Evolutionary conservation across 176 grass and related monocot genomes (phyloP).

Genomic region (Eleusine coracana): DNA sequence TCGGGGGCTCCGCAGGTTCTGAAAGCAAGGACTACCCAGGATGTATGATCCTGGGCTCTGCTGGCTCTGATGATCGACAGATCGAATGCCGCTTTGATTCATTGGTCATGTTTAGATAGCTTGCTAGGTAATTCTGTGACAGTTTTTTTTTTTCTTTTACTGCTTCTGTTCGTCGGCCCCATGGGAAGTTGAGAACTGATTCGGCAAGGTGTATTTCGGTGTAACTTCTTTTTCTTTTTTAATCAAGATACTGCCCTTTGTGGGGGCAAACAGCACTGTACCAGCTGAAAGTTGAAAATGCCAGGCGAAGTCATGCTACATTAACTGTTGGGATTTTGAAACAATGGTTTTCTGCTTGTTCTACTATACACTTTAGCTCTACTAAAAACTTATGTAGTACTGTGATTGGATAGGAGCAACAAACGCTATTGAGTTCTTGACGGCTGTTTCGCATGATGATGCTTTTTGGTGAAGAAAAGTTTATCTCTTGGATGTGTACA

Average conservation of each 20-base stretch:
- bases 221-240: neutral
- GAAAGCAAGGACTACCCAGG: conserved; percentile 28
- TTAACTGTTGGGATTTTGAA: neutral
- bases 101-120: conserved; percentile 38
- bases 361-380: no score
- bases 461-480: neutral
- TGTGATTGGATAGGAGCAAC: neutral
- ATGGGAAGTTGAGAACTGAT: conserved; percentile 26
- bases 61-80: conserved; percentile 31
- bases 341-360: neutral
- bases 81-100: neutral
- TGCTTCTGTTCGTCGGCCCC: conserved; percentile 1
- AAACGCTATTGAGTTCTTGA: neutral
- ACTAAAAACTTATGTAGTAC: no score
- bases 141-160: conserved; percentile 22
- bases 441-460: neutral
- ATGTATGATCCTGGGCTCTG: conserved; percentile 35
- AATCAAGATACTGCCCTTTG: conserved; percentile 21
- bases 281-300: conserved; percentile 11
- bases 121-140: conserved; percentile 23
- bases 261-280: conserved; percentile 22
- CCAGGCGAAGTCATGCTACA: neutral
- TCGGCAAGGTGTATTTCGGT: conserved; percentile 37
- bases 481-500: no score
- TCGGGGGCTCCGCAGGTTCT: conserved; percentile 63